These are phyloP conservation scores for Blastomyces gilchristii DNA, from an alignment of 2,329 filamentous ascomycete species.

Conservation along the genomic window DNA sequence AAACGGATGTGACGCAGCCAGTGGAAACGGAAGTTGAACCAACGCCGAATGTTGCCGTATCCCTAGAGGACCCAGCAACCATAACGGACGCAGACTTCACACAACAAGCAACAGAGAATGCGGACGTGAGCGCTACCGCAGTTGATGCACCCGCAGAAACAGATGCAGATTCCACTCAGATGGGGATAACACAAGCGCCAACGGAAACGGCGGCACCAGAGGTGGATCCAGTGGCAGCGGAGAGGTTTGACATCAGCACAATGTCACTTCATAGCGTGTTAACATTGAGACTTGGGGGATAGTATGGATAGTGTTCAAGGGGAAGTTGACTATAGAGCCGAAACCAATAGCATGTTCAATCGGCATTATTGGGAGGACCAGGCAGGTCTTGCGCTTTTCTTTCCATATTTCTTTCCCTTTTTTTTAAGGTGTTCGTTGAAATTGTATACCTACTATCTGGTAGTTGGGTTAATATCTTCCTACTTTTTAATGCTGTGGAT, in stretches of 20 bases:
- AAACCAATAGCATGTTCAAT: neutral
- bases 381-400: conserved; percentile 2
- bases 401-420: neutral
- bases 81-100: conserved; percentile 1
- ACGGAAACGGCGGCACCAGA: neutral
- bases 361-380: neutral
- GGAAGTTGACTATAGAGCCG: neutral
- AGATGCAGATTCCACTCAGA: neutral
- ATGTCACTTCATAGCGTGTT: conserved; percentile 6
- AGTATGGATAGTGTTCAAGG: neutral
- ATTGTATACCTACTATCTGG: neutral
- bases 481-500: neutral
- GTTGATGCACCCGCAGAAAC: neutral
- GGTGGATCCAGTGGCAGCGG: neutral
- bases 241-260: conserved; percentile 4
- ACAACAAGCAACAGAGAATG: neutral
- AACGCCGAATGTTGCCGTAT: neutral
- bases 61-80: neutral
- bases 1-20: neutral
- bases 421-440: neutral
- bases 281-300: conserved; percentile 8
- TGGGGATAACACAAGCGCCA: neutral
- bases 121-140: neutral
- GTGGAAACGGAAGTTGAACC: neutral
- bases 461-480: neutral